Base-by-base conservation (phyloP, 202 grass and related monocot species). In the Panicum hallii region DNA sequence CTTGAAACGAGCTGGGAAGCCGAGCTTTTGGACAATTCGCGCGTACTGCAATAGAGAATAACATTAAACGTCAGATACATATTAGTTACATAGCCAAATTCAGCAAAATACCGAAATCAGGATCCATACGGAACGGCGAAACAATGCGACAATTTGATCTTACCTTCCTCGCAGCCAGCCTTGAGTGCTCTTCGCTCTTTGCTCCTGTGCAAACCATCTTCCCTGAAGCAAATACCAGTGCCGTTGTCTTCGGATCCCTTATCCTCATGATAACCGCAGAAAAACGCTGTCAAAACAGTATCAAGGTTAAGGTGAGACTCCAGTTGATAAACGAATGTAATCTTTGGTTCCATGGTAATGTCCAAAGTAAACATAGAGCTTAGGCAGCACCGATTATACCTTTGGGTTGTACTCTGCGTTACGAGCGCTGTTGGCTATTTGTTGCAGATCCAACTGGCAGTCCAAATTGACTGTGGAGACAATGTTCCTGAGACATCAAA, bases 211-310 rank as follows among this genome's bases (percentile, higher is more conserved):
- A 90, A 54, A 98, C 93, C 87, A 98, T 98, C 89, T 98, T 95
- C 63, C 95, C 95, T 5, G 95, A 95, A 75, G 93, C 91, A 92
- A 98, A 98, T 77, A 98, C 88, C 74, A 98, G 72, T 22, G 95
- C 91, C 28, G 95, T 98, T 32, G 95, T 95, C 90, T 98, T 98
- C 4, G 93, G 95, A 0, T 98, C 93, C 88, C 95, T 93, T 79
- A 95, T 98, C 86, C 93, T 95, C 95, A 98, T 95, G 78, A 98
- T 84, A 85, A 93, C 95, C 46, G 95, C 95, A 75, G 88, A 89
- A 79, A 98, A 95, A 89, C 91, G 91, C 93, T 98, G 86, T 78
- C 23, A 82, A 82, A 87, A 70, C 6, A 44, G 41, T 16, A 67
- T 6, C 55, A 76, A 82, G 11, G 20, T 48, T 49, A 63, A 1